phyloP scores from a whole-genome alignment of 2,329 filamentous ascomycete genomes.

The Phialemoniopsis sp. region DNA sequence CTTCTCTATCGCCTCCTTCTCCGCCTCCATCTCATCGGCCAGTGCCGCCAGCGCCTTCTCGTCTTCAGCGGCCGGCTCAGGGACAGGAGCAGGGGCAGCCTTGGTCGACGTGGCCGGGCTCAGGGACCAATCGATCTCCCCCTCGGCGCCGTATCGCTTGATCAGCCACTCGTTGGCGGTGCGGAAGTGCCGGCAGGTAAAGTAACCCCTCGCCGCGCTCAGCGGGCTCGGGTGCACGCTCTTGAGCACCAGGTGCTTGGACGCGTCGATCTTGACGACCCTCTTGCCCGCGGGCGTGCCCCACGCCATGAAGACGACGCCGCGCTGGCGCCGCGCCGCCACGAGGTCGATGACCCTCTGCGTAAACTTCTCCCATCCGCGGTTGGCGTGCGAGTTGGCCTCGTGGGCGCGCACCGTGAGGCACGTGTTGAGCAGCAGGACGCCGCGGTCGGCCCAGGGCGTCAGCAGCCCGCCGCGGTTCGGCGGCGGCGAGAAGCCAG shows the following conservation, averaged over 20 bases:
- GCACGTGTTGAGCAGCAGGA: constrained; percentile 91
- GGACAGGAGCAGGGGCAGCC: constrained; percentile 6
- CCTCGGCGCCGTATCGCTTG: constrained; percentile 72
- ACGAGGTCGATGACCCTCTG: constrained; percentile 88
- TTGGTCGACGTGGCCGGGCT: constrained; percentile 23
- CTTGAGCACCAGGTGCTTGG: constrained; percentile 77
- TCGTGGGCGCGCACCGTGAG: constrained; percentile 88
- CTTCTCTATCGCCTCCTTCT: constrained; percentile 18
- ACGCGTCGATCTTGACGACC: constrained; percentile 66
- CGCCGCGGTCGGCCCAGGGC: constrained; percentile 90
- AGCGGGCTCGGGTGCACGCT: constrained; percentile 92
- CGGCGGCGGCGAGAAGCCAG: constrained; percentile 68
- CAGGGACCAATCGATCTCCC: constrained; percentile 80
- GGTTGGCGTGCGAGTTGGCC: constrained; percentile 78
- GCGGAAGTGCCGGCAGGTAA: constrained; percentile 77
- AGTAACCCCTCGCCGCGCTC: constrained; percentile 78
- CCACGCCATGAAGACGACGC: constrained; percentile 96
- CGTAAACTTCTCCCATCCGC: constrained; percentile 91
- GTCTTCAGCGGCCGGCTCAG: constrained; percentile 10
- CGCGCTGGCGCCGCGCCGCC: constrained; percentile 67
- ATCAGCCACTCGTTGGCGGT: constrained; percentile 83
- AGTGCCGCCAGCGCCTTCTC: constrained; percentile 13
- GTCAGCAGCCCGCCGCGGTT: constrained; percentile 79
- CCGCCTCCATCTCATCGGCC: constrained; percentile 13
- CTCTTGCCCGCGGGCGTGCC: constrained; percentile 79